These are phyloP conservation scores for Globisporangium solare DNA, from an alignment of 352 stramenopile genomes.

Conservation along the genomic window DNA sequence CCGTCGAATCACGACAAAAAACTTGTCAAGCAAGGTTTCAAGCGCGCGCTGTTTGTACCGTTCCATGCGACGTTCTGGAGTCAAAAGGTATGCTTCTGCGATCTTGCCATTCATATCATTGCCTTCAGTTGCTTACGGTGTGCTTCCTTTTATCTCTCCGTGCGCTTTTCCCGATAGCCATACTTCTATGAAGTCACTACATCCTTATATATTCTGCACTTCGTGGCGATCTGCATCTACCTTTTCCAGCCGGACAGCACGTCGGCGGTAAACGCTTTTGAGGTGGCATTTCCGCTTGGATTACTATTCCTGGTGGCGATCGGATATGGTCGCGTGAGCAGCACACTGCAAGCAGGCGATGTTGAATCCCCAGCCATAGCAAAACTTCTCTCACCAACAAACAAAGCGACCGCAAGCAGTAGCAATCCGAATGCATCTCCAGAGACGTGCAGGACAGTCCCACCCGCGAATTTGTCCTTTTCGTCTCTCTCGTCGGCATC, in stretches of 20 bases:
- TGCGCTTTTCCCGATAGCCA: constrained; percentile 17
- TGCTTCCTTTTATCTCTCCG: not conserved
- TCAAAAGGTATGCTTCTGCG: constrained; percentile 36
- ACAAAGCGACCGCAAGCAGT: constrained; percentile 4
- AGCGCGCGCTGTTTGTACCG: constrained; percentile 62
- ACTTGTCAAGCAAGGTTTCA: constrained; percentile 67
- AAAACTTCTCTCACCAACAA: constrained; percentile 59
- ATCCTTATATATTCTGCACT: constrained; percentile 54
- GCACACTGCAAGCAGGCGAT: constrained; percentile 58
- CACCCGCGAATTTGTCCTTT: constrained; percentile 1
- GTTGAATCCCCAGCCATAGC: constrained; percentile 28
- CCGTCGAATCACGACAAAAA: constrained; percentile 77
- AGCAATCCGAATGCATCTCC: constrained; percentile 10
- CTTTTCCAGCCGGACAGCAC: constrained; percentile 38
- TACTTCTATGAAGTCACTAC: constrained; percentile 63
- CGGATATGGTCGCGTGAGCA: constrained; percentile 74
- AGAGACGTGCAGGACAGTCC: constrained; percentile 17
- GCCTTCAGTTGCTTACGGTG: not conserved
- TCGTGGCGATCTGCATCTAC: constrained; percentile 41
- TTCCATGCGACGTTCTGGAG: constrained; percentile 72
- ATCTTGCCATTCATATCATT: not conserved
- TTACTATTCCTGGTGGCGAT: constrained; percentile 62
- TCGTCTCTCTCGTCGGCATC: constrained; percentile 16
- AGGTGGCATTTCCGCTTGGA: constrained; percentile 55
- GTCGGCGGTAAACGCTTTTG: constrained; percentile 58